Evolutionary conservation across 805 yeast species (phyloP).

Genomic region (Candida caryicola): DNA sequence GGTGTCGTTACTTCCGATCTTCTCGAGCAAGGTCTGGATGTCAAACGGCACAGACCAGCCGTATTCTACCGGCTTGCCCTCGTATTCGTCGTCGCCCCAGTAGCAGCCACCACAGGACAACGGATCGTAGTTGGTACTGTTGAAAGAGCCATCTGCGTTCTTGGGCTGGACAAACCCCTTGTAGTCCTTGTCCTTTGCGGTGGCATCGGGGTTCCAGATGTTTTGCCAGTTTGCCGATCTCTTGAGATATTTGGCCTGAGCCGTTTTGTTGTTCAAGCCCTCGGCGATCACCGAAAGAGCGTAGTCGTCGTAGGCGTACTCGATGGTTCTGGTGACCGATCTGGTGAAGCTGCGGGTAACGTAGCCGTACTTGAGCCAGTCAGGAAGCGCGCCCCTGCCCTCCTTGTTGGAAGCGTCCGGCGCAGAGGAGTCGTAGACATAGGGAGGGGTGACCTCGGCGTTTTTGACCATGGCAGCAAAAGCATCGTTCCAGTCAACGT

Average conservation of each 20-base stretch:
- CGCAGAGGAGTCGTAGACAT: conserved; percentile 22
- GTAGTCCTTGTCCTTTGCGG: conserved; percentile 16
- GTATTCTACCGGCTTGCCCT: conserved; percentile 33
- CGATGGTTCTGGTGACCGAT: conserved; percentile 34
- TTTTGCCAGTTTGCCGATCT: conserved; percentile 36
- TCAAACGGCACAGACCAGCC: conserved; percentile 38
- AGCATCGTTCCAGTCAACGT: conserved; percentile 29
- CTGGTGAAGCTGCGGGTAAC: conserved; percentile 30
- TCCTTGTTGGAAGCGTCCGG: conserved; percentile 27
- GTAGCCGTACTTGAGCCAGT: conserved; percentile 31
- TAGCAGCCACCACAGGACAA: conserved; percentile 32
- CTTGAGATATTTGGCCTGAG: conserved; percentile 24
- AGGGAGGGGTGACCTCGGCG: conserved; percentile 34
- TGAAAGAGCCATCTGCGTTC: conserved; percentile 26
- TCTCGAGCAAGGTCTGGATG: conserved; percentile 20
- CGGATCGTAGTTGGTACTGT: conserved; percentile 24
- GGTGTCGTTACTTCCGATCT: conserved; percentile 24
- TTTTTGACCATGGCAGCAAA: conserved; percentile 31
- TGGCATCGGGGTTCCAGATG: conserved; percentile 31
- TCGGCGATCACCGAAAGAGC: conserved; percentile 31
- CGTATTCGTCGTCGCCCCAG: conserved; percentile 33
- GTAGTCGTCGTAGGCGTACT: conserved; percentile 36
- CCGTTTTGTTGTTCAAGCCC: conserved; percentile 22
- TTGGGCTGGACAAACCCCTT: conserved; percentile 35
- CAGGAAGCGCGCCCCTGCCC: conserved; percentile 36